Base-by-base conservation (phyloP, 768 basidiomycete species). In the Mycena vitilis region DNA sequence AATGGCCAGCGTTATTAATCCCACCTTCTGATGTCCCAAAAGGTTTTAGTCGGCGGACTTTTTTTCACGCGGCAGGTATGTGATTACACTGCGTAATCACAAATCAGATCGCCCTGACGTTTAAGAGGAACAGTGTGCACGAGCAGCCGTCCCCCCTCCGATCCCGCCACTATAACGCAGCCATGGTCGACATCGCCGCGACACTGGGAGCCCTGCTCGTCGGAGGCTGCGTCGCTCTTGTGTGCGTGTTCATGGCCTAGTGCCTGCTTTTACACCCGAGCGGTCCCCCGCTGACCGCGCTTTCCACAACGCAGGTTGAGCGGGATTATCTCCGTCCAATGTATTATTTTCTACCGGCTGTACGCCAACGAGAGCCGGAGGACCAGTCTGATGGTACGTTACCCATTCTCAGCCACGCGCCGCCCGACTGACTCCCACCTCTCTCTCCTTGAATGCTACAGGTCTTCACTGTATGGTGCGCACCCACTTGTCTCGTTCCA, bases 201-300 rank as follows among this genome's bases (percentile, higher is more conserved):
- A 73, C 72, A 20, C 68, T 68, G 22, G 72, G 72, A 13, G 66
- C 72, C 49, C 37, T 73, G 54, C 70, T 73, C 47, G 52, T 68
- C 45, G 72, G 72, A 40, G 72, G 72, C 47, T 49, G 56, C 42
- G 38, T 73, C 15, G 72, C 57, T 12, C 42, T 73, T 20, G 54
- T 73, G 72, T 72, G 51, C 60, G 71, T 71, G 9, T 23, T 36
- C 25, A 12, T 48, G 13, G 16, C 23, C 2, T 45, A 8, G 1
- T 49, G 23, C 16, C 44, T 20, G 18, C 40, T 63, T 9, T 3
- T 30, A 30, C 30, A 30, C 30, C 30, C 30, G 30, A 30, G 30
- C 5, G 30, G 30, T 30, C 30, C 30, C 30, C 30, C 30, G 5
- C 30, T 30, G 30, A 30, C 5, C 5, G 30, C 30, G 5, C 30